Conservation (phyloP, 2,329 filamentous ascomycete genomes). For the Orbilia brochopaga region DNA sequence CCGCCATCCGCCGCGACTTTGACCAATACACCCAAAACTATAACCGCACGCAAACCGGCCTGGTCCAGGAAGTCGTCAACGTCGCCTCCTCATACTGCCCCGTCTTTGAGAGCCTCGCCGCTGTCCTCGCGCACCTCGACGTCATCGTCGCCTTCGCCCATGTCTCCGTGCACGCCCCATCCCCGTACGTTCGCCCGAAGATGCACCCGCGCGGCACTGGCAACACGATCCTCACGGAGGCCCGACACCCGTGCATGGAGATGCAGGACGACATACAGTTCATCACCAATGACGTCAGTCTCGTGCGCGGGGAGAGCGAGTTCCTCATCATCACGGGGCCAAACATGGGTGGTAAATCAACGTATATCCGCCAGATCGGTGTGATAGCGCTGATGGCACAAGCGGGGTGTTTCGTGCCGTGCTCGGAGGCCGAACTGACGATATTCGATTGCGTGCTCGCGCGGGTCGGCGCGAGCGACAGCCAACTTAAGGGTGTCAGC, state of each 20-base stretch:
- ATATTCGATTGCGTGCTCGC: conserved; percentile 98
- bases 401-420: conserved; percentile 94
- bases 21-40: conserved; percentile 94
- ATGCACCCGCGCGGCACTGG: conserved; percentile 88
- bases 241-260: conserved; percentile 95
- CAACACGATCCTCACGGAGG: conserved; percentile 86
- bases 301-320: conserved; percentile 77
- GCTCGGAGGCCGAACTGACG: conserved; percentile 84
- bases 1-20: conserved; percentile 82
- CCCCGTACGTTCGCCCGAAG: conserved; percentile 85
- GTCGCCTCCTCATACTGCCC: conserved; percentile 95
- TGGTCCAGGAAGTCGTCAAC: conserved; percentile 89
- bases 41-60: conserved; percentile 87
- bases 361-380: conserved; percentile 95
- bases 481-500: conserved; percentile 94
- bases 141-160: conserved; percentile 95
- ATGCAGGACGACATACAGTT: conserved; percentile 98
- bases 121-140: conserved; percentile 87
- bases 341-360: conserved; percentile 99
- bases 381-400: conserved; percentile 98
- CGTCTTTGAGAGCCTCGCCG: conserved; percentile 85
- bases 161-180: conserved; percentile 88
- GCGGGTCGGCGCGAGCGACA: conserved; percentile 92
- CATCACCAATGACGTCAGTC: conserved; percentile 93
- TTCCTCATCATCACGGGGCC: conserved; percentile 97